Evolutionary conservation across 1,284 basidiomycete genomes (phyloP).

Genomic region (Laetiporus sulphureus): DNA sequence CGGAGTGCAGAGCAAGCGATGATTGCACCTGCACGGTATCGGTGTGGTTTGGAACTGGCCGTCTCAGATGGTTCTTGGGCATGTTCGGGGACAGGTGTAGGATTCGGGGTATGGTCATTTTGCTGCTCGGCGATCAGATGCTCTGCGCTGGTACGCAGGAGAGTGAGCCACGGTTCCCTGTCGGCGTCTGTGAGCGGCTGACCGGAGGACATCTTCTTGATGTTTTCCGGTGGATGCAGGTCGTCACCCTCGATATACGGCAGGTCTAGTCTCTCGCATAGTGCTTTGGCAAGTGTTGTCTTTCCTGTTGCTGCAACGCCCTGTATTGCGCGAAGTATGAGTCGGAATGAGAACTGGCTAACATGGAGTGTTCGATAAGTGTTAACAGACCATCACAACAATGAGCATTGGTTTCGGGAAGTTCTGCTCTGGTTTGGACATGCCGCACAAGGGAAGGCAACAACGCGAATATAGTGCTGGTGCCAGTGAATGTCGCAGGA

Average conservation of each 20-base stretch:
- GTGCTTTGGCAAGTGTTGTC: conserved; percentile 70
- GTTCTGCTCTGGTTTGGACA: conserved; percentile 2
- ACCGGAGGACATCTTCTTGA: conserved; percentile 84
- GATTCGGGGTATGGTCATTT: conserved; percentile 7
- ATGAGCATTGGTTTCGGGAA: conserved; percentile 29
- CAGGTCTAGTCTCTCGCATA: conserved; percentile 54
- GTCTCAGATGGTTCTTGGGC: conserved; percentile 5
- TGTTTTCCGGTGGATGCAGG: conserved; percentile 77
- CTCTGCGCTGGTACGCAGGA: conserved; percentile 65
- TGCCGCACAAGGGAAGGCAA: too few relatives aligned
- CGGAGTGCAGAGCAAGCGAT: conserved; percentile 89
- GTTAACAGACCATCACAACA: conserved; percentile 38
- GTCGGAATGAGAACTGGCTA: neutral
- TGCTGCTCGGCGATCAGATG: conserved; percentile 25
- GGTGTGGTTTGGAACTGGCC: conserved; percentile 5
- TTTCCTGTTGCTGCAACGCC: conserved; percentile 85
- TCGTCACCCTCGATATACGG: conserved; percentile 90
- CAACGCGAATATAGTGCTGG: too few relatives aligned
- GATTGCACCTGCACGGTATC: conserved; percentile 44
- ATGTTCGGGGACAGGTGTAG: neutral
- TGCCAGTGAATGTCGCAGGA: too few relatives aligned
- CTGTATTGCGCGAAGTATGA: conserved; percentile 28
- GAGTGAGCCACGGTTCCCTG: conserved; percentile 80
- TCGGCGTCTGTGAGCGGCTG: conserved; percentile 79
- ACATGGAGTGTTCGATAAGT: neutral